phyloP scores from a whole-genome alignment of 805 yeast genomes.

The Blastobotrys terrestris region DNA sequence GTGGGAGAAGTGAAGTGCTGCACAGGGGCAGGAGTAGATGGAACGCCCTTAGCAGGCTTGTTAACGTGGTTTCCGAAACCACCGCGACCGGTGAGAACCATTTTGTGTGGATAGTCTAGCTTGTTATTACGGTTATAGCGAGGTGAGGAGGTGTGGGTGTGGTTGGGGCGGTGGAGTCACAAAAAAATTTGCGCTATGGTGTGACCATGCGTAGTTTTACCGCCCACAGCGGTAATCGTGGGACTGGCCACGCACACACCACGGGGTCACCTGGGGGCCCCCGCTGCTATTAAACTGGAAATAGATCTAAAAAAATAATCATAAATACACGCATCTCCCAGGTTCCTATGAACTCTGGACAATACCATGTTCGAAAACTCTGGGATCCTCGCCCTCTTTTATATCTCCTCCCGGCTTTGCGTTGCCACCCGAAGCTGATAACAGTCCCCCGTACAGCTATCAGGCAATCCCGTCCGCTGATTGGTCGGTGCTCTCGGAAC shows the following conservation, averaged over 20 bases:
- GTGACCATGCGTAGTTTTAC: background rate
- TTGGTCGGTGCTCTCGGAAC: background rate
- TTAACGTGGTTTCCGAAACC: conserved; percentile 27
- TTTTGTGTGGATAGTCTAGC: conserved; percentile 5
- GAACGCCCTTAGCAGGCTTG: conserved; percentile 8
- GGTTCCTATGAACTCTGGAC: too few relatives aligned
- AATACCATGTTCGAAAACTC: too few relatives aligned
- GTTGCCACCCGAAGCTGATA: background rate
- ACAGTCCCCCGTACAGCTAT: background rate
- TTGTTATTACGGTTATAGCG: background rate
- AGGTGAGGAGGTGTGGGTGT: background rate
- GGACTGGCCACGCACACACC: background rate
- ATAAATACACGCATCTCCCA: too few relatives aligned
- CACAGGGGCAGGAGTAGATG: conserved; percentile 30
- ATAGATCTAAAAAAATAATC: too few relatives aligned
- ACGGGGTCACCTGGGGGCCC: background rate
- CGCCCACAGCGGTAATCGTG: background rate
- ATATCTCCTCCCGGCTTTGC: background rate
- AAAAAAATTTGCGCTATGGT: background rate
- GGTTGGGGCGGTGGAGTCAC: background rate
- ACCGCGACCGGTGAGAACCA: conserved; percentile 30
- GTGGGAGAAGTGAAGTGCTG: conserved; percentile 30
- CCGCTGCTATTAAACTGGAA: too few relatives aligned
- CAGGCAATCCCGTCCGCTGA: background rate
- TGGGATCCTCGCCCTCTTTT: background rate